A percentile compares a stretch with the other conserved stretches of the same genome.
phyloP scores from a whole-genome alignment of 371 early-diverging fungal species.

The Gilbertella persicaria region DNA sequence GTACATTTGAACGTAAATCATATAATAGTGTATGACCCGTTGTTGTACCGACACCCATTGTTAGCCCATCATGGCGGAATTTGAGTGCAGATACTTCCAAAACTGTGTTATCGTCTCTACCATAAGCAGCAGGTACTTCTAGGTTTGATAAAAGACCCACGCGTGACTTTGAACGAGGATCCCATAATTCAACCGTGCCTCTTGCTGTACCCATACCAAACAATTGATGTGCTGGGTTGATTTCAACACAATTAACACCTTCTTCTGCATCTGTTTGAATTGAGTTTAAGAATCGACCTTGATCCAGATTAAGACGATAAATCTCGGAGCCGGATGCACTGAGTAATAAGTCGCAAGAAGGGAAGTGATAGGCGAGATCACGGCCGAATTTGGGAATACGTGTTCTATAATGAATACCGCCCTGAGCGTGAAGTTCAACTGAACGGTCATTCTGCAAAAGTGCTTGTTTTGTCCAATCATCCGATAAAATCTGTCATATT shows the following conservation, averaged over 20 bases:
- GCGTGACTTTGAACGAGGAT: slow-evolving; percentile 78
- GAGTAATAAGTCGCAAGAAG: slow-evolving; percentile 91
- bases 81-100: slow-evolving; percentile 72
- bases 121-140: slow-evolving; percentile 51
- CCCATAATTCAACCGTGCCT: slow-evolving; percentile 94
- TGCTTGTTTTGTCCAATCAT: slow-evolving; percentile 98
- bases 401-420: slow-evolving; percentile 94
- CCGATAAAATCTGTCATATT: slow-evolving; percentile 82
- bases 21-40: slow-evolving; percentile 92
- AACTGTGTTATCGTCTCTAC: slow-evolving; percentile 35
- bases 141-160: slow-evolving; percentile 69
- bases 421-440: slow-evolving; percentile 97
- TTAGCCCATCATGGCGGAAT: slow-evolving; percentile 88
- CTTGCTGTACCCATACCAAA: slow-evolving; percentile 89
- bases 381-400: slow-evolving; percentile 96
- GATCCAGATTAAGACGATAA: slow-evolving; percentile 93
- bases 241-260: slow-evolving; percentile 81
- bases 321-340: slow-evolving; percentile 83
- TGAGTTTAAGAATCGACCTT: slow-evolving; percentile 92
- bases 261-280: slow-evolving; percentile 72
- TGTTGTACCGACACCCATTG: slow-evolving; percentile 88
- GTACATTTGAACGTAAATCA: slow-evolving; percentile 89
- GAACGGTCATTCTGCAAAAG: slow-evolving; percentile 91
- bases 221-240: slow-evolving; percentile 93
- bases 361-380: slow-evolving; percentile 89